These are phyloP conservation scores for Pseudognaphalium luteoalbum DNA, from an alignment of 129 eudicot species.

Conservation along the genomic window DNA sequence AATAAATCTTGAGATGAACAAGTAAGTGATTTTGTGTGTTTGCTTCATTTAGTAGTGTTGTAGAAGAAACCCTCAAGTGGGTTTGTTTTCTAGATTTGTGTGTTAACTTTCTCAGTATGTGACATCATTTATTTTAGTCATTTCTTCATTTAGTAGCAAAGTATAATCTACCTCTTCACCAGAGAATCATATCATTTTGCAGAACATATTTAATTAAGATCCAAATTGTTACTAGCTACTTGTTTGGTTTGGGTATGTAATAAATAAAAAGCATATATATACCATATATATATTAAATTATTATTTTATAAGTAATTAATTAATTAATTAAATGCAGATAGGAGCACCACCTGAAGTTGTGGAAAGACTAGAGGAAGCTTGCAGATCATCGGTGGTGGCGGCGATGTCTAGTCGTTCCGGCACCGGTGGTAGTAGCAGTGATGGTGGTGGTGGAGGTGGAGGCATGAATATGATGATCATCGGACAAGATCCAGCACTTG, in stretches of 20 bases:
- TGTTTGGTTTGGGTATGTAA: neutral
- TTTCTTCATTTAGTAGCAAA: constrained; percentile 42
- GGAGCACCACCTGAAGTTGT: constrained; percentile 98
- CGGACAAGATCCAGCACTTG: constrained; percentile 93
- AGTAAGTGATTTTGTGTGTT: constrained; percentile 18
- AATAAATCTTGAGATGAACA: constrained; percentile 4
- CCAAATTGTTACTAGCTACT: neutral
- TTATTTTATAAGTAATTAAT: neutral
- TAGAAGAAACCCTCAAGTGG: constrained; percentile 17
- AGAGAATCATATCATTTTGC: constrained; percentile 12
- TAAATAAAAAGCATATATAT: neutral
- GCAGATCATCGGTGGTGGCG: constrained; percentile 48
- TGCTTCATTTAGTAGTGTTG: constrained; percentile 33
- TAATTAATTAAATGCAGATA: constrained; percentile 43
- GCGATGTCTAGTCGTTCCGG: constrained; percentile 30
- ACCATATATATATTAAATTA: too few species aligned
- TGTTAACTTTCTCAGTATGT: constrained; percentile 20
- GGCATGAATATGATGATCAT: constrained; percentile 35
- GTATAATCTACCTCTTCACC: constrained; percentile 23
- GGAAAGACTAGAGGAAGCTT: constrained; percentile 79
- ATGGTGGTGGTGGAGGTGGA: constrained; percentile 21
- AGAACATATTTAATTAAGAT: neutral
- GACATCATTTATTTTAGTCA: constrained; percentile 38
- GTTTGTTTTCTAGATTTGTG: constrained; percentile 22
- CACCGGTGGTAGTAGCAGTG: constrained; percentile 24